A percentile compares a stretch with the other conserved stretches of the same genome.
Conservation (phyloP, 2,329 filamentous ascomycete species). For the Reticulascus tulasneorum region DNA sequence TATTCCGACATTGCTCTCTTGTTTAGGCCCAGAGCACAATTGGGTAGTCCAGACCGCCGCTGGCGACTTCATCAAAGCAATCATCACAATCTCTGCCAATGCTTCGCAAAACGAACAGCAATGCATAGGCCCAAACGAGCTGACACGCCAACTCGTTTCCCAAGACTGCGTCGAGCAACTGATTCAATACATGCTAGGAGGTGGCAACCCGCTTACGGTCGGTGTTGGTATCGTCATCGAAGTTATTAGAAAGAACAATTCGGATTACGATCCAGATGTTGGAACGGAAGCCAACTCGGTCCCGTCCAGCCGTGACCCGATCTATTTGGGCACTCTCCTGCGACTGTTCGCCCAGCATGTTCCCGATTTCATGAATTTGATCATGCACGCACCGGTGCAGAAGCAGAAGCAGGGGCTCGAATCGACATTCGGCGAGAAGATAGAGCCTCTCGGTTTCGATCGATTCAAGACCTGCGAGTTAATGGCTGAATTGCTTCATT, state of each 20-base stretch:
- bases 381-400: constrained; percentile 72
- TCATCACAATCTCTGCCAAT: constrained; percentile 98
- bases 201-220: constrained; percentile 90
- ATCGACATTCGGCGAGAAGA: constrained; percentile 84
- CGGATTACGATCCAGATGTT: constrained; percentile 93
- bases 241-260: constrained; percentile 98
- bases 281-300: constrained; percentile 73
- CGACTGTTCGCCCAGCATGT: constrained; percentile 87
- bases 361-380: constrained; percentile 87
- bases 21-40: constrained; percentile 77
- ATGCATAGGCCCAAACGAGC: constrained; percentile 96
- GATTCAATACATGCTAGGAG: constrained; percentile 87
- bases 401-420: constrained; percentile 72
- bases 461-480: constrained; percentile 98
- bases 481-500: constrained; percentile 96
- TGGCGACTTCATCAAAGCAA: constrained; percentile 95
- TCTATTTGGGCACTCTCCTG: constrained; percentile 88
- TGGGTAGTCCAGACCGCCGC: constrained; percentile 94
- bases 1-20: constrained; percentile 81
- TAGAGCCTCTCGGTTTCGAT: constrained; percentile 94
- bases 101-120: constrained; percentile 97
- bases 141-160: constrained; percentile 92
- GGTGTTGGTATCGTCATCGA: constrained; percentile 97
- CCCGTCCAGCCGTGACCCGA: constrained; percentile 85
- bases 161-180: constrained; percentile 76